phyloP scores from a whole-genome alignment of 371 early-diverging fungal species.

The Rhizopus sp. region DNA sequence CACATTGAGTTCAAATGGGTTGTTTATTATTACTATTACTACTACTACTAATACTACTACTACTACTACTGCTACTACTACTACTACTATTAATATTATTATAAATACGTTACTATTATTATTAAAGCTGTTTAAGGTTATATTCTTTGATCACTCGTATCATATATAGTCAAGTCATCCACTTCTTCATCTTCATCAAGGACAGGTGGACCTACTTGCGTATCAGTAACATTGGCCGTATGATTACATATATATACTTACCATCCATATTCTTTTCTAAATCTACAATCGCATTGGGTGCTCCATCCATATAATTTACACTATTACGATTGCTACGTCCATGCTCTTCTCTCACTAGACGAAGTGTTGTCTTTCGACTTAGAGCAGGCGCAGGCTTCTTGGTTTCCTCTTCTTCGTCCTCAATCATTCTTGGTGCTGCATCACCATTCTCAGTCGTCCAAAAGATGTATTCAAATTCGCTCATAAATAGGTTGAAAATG shows the following conservation, averaged over 20 bases:
- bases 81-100: no score
- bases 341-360: conserved; percentile 33
- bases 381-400: conserved; percentile 6
- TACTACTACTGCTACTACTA: no score
- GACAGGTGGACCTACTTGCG: conserved; percentile 32
- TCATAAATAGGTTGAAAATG: conserved; percentile 69
- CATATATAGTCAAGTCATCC: conserved; percentile 32
- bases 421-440: conserved; percentile 31
- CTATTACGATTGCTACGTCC: conserved; percentile 55
- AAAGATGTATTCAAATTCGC: conserved; percentile 69
- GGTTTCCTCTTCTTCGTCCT: conserved; percentile 22
- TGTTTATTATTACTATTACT: no score
- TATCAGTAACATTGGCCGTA: not conserved
- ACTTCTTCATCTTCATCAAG: conserved; percentile 51
- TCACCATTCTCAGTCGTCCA: conserved; percentile 48
- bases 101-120: not conserved
- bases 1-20: no score
- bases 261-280: conserved; percentile 48
- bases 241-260: conserved; percentile 7
- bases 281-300: conserved; percentile 53
- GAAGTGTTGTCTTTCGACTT: conserved; percentile 29
- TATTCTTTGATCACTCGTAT: conserved; percentile 4
- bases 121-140: not conserved
- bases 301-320: conserved; percentile 51
- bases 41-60: no score